phyloP scores from a whole-genome alignment of 345 rosid species.

The Turritis glabra region DNA sequence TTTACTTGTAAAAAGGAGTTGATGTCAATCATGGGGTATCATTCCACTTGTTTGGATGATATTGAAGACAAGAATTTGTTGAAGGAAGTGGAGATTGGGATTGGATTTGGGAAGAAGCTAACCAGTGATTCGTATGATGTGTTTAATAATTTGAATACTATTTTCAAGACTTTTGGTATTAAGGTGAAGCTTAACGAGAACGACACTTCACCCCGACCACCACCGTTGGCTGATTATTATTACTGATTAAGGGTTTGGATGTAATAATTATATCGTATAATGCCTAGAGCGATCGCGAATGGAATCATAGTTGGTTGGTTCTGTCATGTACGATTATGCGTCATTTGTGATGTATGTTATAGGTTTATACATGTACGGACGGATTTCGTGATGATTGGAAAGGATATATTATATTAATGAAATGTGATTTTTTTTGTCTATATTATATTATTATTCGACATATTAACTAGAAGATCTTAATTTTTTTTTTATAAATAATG shows the following conservation, averaged over 20 bases:
- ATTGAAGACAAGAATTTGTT: slow-evolving; percentile 30
- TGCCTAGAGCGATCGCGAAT: slow-evolving; percentile 27
- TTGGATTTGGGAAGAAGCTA: slow-evolving; percentile 36
- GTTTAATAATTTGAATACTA: slow-evolving; percentile 19
- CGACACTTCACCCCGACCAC: slow-evolving; percentile 37
- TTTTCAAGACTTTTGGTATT: slow-evolving; percentile 36
- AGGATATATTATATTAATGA: slow-evolving; percentile 4
- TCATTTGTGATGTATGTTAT: slow-evolving; percentile 28
- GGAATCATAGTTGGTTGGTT: slow-evolving; percentile 25
- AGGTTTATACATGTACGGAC: slow-evolving; percentile 32
- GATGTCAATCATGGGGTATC: slow-evolving; percentile 32
- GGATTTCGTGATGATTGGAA: slow-evolving; percentile 36
- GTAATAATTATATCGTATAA: slow-evolving; percentile 8
- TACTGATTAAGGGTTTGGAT: slow-evolving; percentile 12
- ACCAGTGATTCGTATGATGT: slow-evolving; percentile 29
- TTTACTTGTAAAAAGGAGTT: slow-evolving; percentile 32
- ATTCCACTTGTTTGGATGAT: slow-evolving; percentile 39
- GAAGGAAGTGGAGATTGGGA: slow-evolving; percentile 32
- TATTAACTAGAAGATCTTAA: not conserved
- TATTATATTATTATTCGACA: not conserved
- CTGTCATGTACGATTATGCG: slow-evolving; percentile 26
- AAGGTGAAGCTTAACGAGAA: slow-evolving; percentile 37
- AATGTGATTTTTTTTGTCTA: not conserved
- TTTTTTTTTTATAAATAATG: not conserved
- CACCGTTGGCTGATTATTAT: slow-evolving; percentile 38